Conservation (phyloP, 257 asterid genomes). For the Solanum verrucosum region DNA sequence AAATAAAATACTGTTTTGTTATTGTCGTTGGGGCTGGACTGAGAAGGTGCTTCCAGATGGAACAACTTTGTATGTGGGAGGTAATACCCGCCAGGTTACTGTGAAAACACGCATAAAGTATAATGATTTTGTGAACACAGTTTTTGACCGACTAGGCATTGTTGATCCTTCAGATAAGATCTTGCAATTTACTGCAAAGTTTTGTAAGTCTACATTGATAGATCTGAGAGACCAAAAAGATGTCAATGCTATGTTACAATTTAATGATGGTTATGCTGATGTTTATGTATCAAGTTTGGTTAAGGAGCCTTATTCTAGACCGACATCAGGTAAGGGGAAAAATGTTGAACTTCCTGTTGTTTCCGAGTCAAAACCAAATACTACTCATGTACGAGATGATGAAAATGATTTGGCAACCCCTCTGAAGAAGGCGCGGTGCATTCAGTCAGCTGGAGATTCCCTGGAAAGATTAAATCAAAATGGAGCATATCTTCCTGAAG, state of each 20-base stretch:
- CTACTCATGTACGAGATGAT: slow-evolving; percentile 25
- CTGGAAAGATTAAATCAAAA: slow-evolving; percentile 10
- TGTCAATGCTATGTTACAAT: not conserved
- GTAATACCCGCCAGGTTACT: not conserved
- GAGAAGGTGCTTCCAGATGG: not conserved
- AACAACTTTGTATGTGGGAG: not conserved
- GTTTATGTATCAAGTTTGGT: not conserved
- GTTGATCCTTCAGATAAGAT: not conserved
- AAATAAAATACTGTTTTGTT: not conserved
- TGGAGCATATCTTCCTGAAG: slow-evolving; percentile 14
- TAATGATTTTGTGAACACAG: not conserved
- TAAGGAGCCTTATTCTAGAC: not conserved
- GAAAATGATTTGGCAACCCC: slow-evolving; percentile 19
- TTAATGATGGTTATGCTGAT: not conserved
- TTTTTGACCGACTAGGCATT: not conserved
- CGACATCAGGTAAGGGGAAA: slow-evolving; percentile 10
- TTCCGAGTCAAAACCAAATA: slow-evolving; percentile 24
- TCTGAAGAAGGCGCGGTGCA: slow-evolving; percentile 21
- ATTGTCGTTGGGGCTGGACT: not conserved
- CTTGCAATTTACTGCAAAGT: not conserved
- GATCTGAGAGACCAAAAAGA: not conserved
- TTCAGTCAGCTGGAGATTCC: slow-evolving; percentile 20
- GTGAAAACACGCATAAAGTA: not conserved
- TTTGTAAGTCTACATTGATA: not conserved
- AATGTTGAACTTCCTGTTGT: slow-evolving; percentile 20